A percentile compares a stretch with the other conserved stretches of the same genome.
phyloP scores from a whole-genome alignment of 176 grass and related monocot genomes.

The Oryza coarctata region DNA sequence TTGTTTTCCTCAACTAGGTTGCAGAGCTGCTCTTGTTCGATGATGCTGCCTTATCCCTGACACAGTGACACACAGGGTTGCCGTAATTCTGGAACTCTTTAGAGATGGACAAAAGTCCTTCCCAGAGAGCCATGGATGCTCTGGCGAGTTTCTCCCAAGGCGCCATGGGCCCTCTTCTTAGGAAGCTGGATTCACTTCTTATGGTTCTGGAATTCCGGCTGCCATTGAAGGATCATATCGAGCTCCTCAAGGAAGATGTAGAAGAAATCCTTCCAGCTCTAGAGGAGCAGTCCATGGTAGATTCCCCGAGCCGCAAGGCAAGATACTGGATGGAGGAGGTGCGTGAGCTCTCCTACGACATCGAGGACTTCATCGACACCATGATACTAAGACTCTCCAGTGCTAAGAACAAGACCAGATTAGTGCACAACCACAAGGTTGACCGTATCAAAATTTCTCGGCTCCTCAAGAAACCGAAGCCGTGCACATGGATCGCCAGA shows the following conservation, averaged over 20 bases:
- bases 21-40: too few relatives aligned
- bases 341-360: background rate
- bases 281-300: background rate
- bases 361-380: conserved; percentile 4
- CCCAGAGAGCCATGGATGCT: background rate
- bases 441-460: background rate
- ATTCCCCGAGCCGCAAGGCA: background rate
- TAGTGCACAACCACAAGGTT: background rate
- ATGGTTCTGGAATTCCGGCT: background rate
- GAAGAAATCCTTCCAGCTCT: background rate
- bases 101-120: too few relatives aligned
- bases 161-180: background rate
- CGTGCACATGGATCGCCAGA: background rate
- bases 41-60: too few relatives aligned
- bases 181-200: background rate
- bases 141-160: conserved; percentile 2
- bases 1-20: too few relatives aligned
- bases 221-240: background rate
- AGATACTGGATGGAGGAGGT: conserved; percentile 20
- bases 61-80: too few relatives aligned
- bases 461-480: background rate
- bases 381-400: background rate
- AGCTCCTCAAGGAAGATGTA: background rate
- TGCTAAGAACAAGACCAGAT: background rate
- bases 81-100: too few relatives aligned